A percentile compares a stretch with the other conserved stretches of the same genome.
These are phyloP conservation scores for Penicillium crustosum DNA, from an alignment of 2,329 filamentous ascomycete species.

Conservation along the genomic window DNA sequence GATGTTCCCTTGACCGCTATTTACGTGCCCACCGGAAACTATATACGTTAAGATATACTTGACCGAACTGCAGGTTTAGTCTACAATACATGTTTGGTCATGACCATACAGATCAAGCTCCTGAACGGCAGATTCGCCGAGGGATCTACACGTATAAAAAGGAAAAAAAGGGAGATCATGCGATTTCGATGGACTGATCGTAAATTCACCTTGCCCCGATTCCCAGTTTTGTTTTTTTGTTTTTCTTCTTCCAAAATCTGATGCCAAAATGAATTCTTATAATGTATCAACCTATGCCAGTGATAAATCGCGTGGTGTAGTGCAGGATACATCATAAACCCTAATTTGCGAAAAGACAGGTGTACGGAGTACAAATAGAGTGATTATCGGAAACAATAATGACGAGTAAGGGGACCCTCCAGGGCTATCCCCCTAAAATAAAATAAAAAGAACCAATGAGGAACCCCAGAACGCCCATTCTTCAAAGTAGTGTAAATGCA, in stretches of 20 bases:
- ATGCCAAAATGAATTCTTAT: background rate
- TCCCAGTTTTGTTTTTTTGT: no score
- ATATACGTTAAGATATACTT: background rate
- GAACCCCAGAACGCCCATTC: conserved; percentile 9
- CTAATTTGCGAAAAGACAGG: conserved; percentile 15
- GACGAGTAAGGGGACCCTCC: background rate
- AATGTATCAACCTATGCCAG: conserved; percentile 9
- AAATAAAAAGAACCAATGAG: background rate
- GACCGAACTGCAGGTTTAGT: background rate
- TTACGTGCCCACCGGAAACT: background rate
- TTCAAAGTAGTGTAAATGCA: conserved; percentile 8
- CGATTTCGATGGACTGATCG: conserved; percentile 7
- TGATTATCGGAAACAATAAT: conserved; percentile 1
- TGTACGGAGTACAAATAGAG: background rate
- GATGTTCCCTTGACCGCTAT: background rate
- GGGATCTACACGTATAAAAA: conserved; percentile 10
- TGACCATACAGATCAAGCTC: conserved; percentile 8
- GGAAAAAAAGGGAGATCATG: conserved; percentile 9
- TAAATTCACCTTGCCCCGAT: background rate
- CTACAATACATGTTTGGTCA: background rate
- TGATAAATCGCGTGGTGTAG: conserved; percentile 24
- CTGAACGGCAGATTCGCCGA: conserved; percentile 5
- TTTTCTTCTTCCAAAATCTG: no score
- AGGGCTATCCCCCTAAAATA: background rate
- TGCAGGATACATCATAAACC: conserved; percentile 26